Evolutionary conservation across 495 filamentous ascomycete species (phyloP).

Genomic region (Aspergillus leporis): DNA sequence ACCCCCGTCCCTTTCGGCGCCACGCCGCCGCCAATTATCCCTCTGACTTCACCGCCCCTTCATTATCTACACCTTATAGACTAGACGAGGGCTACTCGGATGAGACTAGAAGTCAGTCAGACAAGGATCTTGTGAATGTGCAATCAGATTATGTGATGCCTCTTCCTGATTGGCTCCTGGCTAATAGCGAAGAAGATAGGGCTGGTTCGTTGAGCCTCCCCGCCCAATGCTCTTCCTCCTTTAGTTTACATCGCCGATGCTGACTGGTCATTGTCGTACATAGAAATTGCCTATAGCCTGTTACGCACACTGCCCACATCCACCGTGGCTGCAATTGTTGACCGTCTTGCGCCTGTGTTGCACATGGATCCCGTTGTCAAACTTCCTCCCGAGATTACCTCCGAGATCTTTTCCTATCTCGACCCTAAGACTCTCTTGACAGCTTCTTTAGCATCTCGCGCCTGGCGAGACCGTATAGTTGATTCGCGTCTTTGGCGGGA

Average conservation of each 20-base stretch:
- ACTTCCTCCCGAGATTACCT: conserved; percentile 84
- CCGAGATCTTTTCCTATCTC: conserved; percentile 84
- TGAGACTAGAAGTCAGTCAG: conserved; percentile 58
- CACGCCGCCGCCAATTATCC: conserved; percentile 26
- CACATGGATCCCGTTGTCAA: conserved; percentile 88
- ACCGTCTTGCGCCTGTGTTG: conserved; percentile 71
- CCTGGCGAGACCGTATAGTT: conserved; percentile 79
- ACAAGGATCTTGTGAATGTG: conserved; percentile 40
- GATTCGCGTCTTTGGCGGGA: conserved; percentile 85
- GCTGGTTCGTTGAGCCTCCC: conserved; percentile 45
- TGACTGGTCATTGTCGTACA: neutral
- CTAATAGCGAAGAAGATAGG: conserved; percentile 53
- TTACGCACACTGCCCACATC: conserved; percentile 74
- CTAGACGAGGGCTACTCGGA: conserved; percentile 69
- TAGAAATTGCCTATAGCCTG: conserved; percentile 56
- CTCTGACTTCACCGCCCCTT: conserved; percentile 31
- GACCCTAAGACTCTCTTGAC: conserved; percentile 73
- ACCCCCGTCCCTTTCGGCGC: conserved; percentile 26
- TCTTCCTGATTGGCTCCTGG: conserved; percentile 54
- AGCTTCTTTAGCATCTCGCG: conserved; percentile 73
- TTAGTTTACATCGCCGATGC: conserved; percentile 2
- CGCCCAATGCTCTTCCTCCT: neutral
- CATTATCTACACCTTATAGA: conserved; percentile 49
- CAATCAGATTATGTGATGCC: conserved; percentile 40
- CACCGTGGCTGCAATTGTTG: conserved; percentile 74